These are phyloP conservation scores for Leccinum disarticulatum DNA, from an alignment of 768 basidiomycete species.

Conservation along the genomic window DNA sequence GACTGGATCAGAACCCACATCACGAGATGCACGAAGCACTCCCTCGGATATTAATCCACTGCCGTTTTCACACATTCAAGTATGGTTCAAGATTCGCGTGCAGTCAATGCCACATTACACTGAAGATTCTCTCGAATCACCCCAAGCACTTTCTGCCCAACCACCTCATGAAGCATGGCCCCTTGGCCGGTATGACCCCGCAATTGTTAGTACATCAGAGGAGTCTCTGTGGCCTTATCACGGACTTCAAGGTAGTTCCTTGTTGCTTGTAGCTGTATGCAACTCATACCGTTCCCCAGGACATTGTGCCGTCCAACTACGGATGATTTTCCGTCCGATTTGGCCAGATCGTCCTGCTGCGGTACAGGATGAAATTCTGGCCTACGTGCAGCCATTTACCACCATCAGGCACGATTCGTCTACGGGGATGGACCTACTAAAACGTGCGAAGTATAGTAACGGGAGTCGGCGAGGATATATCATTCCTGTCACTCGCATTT, in stretches of 20 bases:
- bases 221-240: neutral
- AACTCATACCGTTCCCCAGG: neutral
- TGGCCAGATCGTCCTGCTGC: neutral
- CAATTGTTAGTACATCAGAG: neutral
- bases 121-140: neutral
- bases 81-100: neutral
- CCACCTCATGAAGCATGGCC: neutral
- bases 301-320: neutral
- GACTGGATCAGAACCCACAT: neutral
- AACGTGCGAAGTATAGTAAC: neutral
- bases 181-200: neutral
- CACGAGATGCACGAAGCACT: neutral
- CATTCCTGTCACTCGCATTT: neutral
- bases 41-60: neutral
- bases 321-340: neutral
- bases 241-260: neutral
- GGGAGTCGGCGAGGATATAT: neutral
- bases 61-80: neutral
- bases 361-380: neutral
- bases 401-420: neutral
- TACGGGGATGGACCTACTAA: neutral
- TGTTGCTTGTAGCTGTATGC: neutral
- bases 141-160: neutral
- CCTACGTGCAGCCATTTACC: neutral
- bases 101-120: neutral